Evolutionary conservation across 306 rosid species (phyloP), one percentile per base, ranked within the genome.

Genomic region (Glycyrrhiza uralensis): DNA sequence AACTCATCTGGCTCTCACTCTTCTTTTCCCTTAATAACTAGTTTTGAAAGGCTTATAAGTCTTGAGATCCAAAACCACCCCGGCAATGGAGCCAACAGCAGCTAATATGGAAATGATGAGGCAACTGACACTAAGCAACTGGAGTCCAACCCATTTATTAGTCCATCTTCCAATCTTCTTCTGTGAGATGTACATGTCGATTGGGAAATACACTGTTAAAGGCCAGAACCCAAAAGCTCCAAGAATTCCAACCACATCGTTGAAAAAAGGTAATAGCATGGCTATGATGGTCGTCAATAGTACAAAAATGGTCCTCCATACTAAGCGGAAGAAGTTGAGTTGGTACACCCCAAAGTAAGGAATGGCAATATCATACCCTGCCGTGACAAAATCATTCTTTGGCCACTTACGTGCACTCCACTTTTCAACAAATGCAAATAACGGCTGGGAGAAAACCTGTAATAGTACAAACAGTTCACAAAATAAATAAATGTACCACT

Each of bases 161-260:
- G 69, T 86, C 96, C 91, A 84, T 29, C 63, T 30, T 56, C 57
- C 64, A 30, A 90, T 84, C 77, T 81, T 86, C 81, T 84, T 85
- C 47, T 82, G 91, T 22, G 88, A 66, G 36, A 90, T 84, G 66
- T 86, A 88, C 96, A 90, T 88, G 41, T 88, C 96, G 3, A 90
- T 78, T 13, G 96, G 96, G 29, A 87, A 90, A 51, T 76, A 90
- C 35, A 90, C 89, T 0, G 93, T 84, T 13, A 90, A 72, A 3
- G 93, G 93, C 96, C 96, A 88, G 85, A 90, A 90, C 33, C 91
- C 93, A 22, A 88, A 86, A 58, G 96, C 91, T 36, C 96, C 96
- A 30, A 90, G 88, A 18, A 90, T 47, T 62, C 96, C 96, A 52
- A 90, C 93, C 4, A 90, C 85, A 49, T 90, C 93, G 12, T 90